Percentiles rank a stretch among this genome's conserved stretches.
Evolutionary conservation across 2,329 filamentous ascomycete species (phyloP).

Genomic region (Arthrinium puccinioides): DNA sequence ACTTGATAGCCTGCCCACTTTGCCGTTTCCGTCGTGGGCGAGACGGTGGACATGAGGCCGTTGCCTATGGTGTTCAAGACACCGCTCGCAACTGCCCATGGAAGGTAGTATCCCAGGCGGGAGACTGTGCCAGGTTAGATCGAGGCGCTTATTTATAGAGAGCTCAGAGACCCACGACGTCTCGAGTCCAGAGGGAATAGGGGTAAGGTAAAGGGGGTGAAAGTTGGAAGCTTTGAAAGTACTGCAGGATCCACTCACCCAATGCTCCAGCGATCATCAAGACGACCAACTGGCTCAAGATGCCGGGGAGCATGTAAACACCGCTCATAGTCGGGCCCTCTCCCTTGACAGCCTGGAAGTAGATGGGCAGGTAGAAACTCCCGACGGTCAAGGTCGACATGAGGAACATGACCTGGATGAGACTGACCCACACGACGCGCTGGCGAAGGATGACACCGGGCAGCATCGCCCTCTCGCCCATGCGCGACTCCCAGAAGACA

Average conservation of each 20-base stretch:
- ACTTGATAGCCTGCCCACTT: constrained; percentile 22
- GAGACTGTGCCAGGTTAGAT: constrained; percentile 12
- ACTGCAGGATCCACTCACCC: too few relatives aligned
- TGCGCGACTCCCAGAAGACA: constrained; percentile 31
- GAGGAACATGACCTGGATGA: not conserved
- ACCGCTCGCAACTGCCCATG: constrained; percentile 16
- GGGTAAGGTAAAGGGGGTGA: too few relatives aligned
- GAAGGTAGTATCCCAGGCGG: constrained; percentile 20
- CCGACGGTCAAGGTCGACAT: not conserved
- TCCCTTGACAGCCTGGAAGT: constrained; percentile 23
- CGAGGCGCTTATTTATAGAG: too few relatives aligned
- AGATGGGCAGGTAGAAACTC: constrained; percentile 18
- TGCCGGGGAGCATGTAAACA: constrained; percentile 23
- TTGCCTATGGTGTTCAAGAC: constrained; percentile 13
- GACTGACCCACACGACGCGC: constrained; percentile 33
- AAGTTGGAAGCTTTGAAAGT: too few relatives aligned
- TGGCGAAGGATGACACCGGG: constrained; percentile 34
- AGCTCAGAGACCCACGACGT: too few relatives aligned
- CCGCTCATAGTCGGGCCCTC: constrained; percentile 21
- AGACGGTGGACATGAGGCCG: constrained; percentile 20
- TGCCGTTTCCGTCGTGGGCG: constrained; percentile 13
- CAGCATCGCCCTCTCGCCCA: constrained; percentile 42
- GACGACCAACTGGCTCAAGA: constrained; percentile 40
- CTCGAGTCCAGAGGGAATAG: too few relatives aligned
- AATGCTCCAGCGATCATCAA: constrained; percentile 38